phyloP scores from a whole-genome alignment of 169 alveolate species.

The Nephromyces sp. region DNA sequence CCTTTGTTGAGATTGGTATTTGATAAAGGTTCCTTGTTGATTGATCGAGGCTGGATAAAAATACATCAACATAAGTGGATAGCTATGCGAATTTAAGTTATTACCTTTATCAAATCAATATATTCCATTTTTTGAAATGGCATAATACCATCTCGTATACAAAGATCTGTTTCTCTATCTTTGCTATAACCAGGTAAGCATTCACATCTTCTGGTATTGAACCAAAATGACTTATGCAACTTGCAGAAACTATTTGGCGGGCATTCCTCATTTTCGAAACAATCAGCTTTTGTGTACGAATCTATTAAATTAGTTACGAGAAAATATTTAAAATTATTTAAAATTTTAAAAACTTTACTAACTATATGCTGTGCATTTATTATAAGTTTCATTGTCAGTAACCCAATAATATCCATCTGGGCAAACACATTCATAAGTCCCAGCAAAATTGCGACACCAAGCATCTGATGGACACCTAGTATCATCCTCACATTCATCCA shows the following conservation, averaged over 20 bases:
- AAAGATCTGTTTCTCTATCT: not conserved
- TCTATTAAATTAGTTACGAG: not conserved
- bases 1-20: too few relatives aligned
- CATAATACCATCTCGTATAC: not conserved
- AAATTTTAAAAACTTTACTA: too few relatives aligned
- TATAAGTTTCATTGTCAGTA: not conserved
- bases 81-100: too few relatives aligned
- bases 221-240: not conserved
- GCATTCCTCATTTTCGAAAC: constrained; percentile 26
- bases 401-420: constrained; percentile 28
- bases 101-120: not conserved
- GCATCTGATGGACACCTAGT: constrained; percentile 31
- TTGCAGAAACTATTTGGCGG: constrained; percentile 27
- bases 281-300: constrained; percentile 21
- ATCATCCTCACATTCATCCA: not conserved
- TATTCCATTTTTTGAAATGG: not conserved
- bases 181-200: not conserved
- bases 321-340: too few relatives aligned
- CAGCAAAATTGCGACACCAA: constrained; percentile 30
- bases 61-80: too few relatives aligned
- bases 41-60: too few relatives aligned
- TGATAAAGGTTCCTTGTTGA: too few relatives aligned
- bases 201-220: not conserved
- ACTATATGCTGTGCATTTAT: not conserved
- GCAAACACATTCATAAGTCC: constrained; percentile 37